phyloP scores from a whole-genome alignment of 768 basidiomycete genomes.

The Omphalotus guepiniiformis region DNA sequence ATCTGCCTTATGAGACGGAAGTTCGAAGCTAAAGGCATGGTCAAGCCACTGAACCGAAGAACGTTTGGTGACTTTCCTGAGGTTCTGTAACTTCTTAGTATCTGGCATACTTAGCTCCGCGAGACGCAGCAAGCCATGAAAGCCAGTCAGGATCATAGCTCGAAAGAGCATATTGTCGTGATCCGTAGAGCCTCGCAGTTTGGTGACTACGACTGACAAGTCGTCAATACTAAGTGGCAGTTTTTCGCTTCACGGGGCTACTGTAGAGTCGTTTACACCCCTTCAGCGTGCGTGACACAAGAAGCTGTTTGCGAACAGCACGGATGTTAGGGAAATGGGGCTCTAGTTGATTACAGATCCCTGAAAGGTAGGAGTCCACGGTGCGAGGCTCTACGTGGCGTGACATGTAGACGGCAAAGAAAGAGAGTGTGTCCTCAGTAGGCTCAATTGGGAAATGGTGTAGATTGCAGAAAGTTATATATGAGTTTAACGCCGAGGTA shows the following conservation, averaged over 20 bases:
- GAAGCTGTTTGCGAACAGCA: background rate
- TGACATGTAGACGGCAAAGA: constrained; percentile 26
- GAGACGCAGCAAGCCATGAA: constrained; percentile 14
- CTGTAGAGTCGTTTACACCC: constrained; percentile 9
- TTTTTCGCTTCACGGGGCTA: background rate
- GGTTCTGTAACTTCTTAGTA: background rate
- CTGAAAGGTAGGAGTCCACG: constrained; percentile 19
- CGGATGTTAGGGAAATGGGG: constrained; percentile 15
- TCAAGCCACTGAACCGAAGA: background rate
- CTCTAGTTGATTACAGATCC: constrained; percentile 19
- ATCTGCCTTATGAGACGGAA: constrained; percentile 19
- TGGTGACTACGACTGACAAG: background rate
- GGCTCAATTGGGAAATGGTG: constrained; percentile 24
- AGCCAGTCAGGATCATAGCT: constrained; percentile 11
- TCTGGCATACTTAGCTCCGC: constrained; percentile 22
- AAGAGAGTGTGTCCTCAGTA: constrained; percentile 24
- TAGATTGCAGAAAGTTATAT: constrained; percentile 21
- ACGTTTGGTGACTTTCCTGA: constrained; percentile 7
- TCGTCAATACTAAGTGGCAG: constrained; percentile 10
- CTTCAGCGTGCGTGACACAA: constrained; percentile 12
- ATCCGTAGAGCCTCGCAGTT: background rate
- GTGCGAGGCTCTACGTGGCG: constrained; percentile 20
- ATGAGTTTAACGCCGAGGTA: constrained; percentile 21
- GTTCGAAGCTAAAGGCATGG: constrained; percentile 4
- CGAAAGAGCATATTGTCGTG: constrained; percentile 22